phyloP scores from a whole-genome alignment of 2,329 filamentous ascomycete species.

The Aureobasidium sp. region DNA sequence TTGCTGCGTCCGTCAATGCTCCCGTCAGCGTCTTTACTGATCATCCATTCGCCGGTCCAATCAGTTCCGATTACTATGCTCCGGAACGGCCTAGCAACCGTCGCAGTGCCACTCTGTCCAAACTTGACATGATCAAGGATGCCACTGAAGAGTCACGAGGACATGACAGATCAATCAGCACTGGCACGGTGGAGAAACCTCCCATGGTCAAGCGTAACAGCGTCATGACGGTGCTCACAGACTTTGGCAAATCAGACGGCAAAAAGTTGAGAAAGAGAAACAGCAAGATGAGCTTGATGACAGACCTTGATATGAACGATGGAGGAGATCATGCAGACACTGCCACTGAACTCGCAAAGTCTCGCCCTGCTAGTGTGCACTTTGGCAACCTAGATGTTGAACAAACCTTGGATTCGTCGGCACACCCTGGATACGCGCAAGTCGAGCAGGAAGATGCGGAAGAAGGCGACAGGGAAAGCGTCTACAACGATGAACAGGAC shows the following conservation, averaged over 20 bases:
- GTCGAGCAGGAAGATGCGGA: slow-evolving; percentile 26
- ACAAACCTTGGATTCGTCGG: background rate
- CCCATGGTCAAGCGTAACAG: slow-evolving; percentile 25
- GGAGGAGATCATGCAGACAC: slow-evolving; percentile 5
- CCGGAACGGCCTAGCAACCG: slow-evolving; percentile 28
- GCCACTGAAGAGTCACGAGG: slow-evolving; percentile 8
- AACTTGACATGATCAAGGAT: background rate
- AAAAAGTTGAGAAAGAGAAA: slow-evolving; percentile 30
- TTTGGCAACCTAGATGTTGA: background rate
- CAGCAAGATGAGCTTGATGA: slow-evolving; percentile 28
- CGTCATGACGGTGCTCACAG: slow-evolving; percentile 29
- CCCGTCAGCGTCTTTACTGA: slow-evolving; percentile 90
- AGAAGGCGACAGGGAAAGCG: slow-evolving; percentile 29
- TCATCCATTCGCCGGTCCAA: slow-evolving; percentile 70
- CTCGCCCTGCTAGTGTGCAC: slow-evolving; percentile 5
- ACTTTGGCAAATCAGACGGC: slow-evolving; percentile 23
- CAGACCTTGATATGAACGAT: slow-evolving; percentile 21
- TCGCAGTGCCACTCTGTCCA: slow-evolving; percentile 17
- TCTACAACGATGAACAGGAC: slow-evolving; percentile 42
- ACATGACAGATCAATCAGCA: slow-evolving; percentile 14
- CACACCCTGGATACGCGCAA: slow-evolving; percentile 5
- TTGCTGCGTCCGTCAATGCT: slow-evolving; percentile 80
- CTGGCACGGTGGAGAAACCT: slow-evolving; percentile 15
- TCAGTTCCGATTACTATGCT: slow-evolving; percentile 70
- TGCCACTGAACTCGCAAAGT: slow-evolving; percentile 2